phyloP scores from a whole-genome alignment of 2,329 filamentous ascomycete genomes.

The Neoarthrinium moseri region DNA sequence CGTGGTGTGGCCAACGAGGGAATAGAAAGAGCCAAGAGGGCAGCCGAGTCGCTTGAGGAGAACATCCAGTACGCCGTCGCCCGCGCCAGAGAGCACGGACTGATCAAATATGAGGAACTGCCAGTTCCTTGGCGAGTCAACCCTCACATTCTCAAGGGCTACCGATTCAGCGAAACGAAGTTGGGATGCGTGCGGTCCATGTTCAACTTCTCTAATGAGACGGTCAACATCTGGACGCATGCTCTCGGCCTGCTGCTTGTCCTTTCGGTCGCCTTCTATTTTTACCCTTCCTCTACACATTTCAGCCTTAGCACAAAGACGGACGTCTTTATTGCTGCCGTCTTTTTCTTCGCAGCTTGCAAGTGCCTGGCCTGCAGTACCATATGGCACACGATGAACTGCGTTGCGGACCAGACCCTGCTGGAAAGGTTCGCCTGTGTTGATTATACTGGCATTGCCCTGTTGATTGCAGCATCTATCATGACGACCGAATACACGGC shows the following conservation, averaged over 20 bases:
- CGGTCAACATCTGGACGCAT: slow-evolving; percentile 98
- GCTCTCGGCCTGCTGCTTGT: slow-evolving; percentile 85
- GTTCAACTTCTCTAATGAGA: slow-evolving; percentile 85
- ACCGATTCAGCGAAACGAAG: slow-evolving; percentile 91
- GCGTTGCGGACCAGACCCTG: slow-evolving; percentile 83
- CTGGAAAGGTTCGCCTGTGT: slow-evolving; percentile 97
- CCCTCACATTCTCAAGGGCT: slow-evolving; percentile 86
- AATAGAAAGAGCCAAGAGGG: slow-evolving; percentile 77
- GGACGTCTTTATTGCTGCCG: slow-evolving; percentile 85
- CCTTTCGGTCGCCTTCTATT: slow-evolving; percentile 87
- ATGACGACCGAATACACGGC: slow-evolving; percentile 98
- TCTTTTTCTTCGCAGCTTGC: slow-evolving; percentile 95
- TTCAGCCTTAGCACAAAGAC: slow-evolving; percentile 84
- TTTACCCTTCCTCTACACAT: slow-evolving; percentile 85
- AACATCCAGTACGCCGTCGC: slow-evolving; percentile 77
- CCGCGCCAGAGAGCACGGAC: slow-evolving; percentile 73
- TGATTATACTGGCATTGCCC: slow-evolving; percentile 95
- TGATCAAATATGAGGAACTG: slow-evolving; percentile 87
- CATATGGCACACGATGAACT: slow-evolving; percentile 99
- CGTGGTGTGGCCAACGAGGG: slow-evolving; percentile 77
- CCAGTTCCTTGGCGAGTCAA: slow-evolving; percentile 93
- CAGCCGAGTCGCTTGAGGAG: slow-evolving; percentile 78
- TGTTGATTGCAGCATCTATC: slow-evolving; percentile 93
- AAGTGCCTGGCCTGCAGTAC: slow-evolving; percentile 94
- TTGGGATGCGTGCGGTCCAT: slow-evolving; percentile 83